phyloP scores from a whole-genome alignment of 139 green algal genomes.

The Chlamydomonas eustigma region DNA sequence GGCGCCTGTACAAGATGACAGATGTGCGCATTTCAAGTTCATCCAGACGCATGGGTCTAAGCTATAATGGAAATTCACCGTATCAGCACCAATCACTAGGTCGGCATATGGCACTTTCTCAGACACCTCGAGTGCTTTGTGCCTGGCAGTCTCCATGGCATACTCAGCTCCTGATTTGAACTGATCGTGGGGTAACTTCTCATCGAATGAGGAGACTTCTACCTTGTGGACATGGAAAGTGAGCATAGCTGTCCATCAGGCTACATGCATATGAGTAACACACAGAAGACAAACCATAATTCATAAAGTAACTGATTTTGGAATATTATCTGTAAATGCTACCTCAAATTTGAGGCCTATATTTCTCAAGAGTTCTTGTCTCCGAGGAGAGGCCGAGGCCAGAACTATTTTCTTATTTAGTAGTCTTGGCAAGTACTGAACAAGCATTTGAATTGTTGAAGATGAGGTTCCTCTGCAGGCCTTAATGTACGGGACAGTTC shows the following conservation, averaged over 20 bases:
- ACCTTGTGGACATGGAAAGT: background rate
- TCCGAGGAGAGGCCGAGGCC: background rate
- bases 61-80: background rate
- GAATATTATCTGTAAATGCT: too few relatives aligned
- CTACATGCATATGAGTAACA: too few relatives aligned
- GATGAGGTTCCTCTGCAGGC: too few relatives aligned
- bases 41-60: too few relatives aligned
- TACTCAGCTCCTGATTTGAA: slow-evolving; percentile 2
- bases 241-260: too few relatives aligned
- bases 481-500: too few relatives aligned
- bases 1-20: too few relatives aligned
- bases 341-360: slow-evolving; percentile 13
- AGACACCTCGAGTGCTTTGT: slow-evolving; percentile 16
- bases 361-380: slow-evolving; percentile 5
- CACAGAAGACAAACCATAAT: too few relatives aligned
- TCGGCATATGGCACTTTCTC: background rate
- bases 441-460: background rate
- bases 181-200: slow-evolving; percentile 2
- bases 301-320: too few relatives aligned
- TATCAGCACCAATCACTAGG: slow-evolving; percentile 16
- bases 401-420: slow-evolving; percentile 5
- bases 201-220: slow-evolving; percentile 5
- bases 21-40: too few relatives aligned
- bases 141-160: slow-evolving; percentile 12
- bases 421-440: background rate